Percentiles rank a stretch among this genome's conserved stretches.
Conservation (phyloP, 495 filamentous ascomycete species). For the Penicillium dipodomyicola region DNA sequence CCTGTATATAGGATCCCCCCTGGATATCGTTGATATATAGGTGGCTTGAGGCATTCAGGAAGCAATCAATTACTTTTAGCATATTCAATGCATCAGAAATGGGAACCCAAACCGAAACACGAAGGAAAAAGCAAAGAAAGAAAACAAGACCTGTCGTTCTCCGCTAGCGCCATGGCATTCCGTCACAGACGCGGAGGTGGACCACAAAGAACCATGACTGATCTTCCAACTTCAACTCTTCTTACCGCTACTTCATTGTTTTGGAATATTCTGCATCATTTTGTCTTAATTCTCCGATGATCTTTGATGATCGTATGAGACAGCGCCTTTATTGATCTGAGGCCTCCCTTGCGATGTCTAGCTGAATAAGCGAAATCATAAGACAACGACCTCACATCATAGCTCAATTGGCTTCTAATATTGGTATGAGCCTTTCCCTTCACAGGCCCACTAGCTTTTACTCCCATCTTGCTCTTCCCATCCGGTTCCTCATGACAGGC, state of each 20-base stretch:
- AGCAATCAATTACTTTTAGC: background rate
- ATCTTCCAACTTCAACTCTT: background rate
- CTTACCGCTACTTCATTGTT: constrained; percentile 6
- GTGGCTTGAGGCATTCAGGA: background rate
- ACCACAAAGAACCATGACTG: constrained; percentile 4
- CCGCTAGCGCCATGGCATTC: background rate
- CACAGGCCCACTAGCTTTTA: background rate
- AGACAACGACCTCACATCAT: background rate
- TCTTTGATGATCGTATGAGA: constrained; percentile 9
- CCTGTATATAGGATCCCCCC: constrained; percentile 15
- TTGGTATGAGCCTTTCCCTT: constrained; percentile 9
- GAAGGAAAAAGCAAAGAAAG: background rate
- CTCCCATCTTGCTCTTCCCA: background rate
- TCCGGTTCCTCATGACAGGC: constrained; percentile 1
- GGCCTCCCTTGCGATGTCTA: constrained; percentile 10
- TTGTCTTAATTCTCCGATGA: background rate
- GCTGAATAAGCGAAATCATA: constrained; percentile 13
- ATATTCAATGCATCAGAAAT: background rate
- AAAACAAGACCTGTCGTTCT: background rate
- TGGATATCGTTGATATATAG: constrained; percentile 10
- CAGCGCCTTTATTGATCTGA: constrained; percentile 1
- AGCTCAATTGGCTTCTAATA: constrained; percentile 5
- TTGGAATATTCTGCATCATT: constrained; percentile 1
- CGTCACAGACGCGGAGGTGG: constrained; percentile 1
- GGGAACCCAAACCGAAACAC: too few species aligned